phyloP scores from a whole-genome alignment of 2,329 filamentous ascomycete genomes.

The Fusarium sp. region DNA sequence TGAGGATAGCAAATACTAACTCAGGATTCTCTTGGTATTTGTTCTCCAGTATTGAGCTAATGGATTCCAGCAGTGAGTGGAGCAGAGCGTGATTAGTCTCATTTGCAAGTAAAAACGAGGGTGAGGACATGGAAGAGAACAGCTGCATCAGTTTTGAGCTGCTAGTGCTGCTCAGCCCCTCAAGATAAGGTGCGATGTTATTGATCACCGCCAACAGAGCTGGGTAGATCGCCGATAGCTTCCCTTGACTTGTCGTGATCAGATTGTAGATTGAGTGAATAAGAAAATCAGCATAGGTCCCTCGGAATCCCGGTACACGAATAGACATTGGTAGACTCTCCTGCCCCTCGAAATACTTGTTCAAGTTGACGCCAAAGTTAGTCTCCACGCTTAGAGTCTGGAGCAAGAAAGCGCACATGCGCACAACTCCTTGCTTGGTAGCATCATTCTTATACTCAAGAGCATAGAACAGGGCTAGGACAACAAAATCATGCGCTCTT shows the following conservation, averaged over 20 bases:
- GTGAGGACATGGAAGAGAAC: constrained; percentile 91
- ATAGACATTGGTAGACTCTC: constrained; percentile 86
- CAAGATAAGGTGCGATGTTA: constrained; percentile 86
- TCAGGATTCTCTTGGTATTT: constrained; percentile 83
- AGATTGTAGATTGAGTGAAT: constrained; percentile 94
- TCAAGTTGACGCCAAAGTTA: constrained; percentile 88
- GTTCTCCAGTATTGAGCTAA: constrained; percentile 90
- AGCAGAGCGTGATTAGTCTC: constrained; percentile 88
- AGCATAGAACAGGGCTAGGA: constrained; percentile 90
- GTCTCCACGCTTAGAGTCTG: constrained; percentile 94
- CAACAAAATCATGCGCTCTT: constrained; percentile 89
- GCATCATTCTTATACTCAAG: constrained; percentile 87
- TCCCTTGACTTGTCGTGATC: constrained; percentile 90
- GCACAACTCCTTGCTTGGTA: constrained; percentile 88
- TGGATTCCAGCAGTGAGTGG: constrained; percentile 82
- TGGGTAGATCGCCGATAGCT: constrained; percentile 89
- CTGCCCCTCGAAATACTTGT: constrained; percentile 87
- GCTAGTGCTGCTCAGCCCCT: constrained; percentile 76
- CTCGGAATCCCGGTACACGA: constrained; percentile 82
- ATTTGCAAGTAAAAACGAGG: constrained; percentile 89
- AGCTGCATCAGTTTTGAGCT: constrained; percentile 86
- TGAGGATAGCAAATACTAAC: constrained; percentile 80
- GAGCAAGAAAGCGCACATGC: constrained; percentile 97
- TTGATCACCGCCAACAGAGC: constrained; percentile 91
- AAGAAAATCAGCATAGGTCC: constrained; percentile 92